Conservation (phyloP, 306 rosid species). For the Begonia loranthoides region DNA sequence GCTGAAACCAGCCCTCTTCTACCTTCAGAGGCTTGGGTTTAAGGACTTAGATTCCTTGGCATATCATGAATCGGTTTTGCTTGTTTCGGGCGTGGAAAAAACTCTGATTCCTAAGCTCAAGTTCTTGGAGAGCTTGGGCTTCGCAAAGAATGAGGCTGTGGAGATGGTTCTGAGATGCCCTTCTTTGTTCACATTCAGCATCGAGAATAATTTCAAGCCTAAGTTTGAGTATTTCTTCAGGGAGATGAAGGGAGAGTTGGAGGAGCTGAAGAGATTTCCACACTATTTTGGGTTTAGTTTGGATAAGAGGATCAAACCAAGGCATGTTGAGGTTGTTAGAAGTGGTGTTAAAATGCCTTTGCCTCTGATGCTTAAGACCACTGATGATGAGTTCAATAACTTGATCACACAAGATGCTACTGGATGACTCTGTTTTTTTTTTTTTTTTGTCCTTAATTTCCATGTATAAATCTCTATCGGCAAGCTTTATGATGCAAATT, state of each 20-base stretch:
- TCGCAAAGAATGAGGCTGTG: conserved; percentile 32
- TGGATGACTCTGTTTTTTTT: no score
- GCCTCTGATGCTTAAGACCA: conserved; percentile 67
- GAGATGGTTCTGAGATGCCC: conserved; percentile 72
- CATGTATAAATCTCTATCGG: no score
- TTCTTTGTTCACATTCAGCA: conserved; percentile 66
- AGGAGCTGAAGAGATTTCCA: conserved; percentile 66
- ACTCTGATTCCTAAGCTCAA: conserved; percentile 59
- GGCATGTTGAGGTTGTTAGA: conserved; percentile 42
- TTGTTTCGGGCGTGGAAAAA: conserved; percentile 70
- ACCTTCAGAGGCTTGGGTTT: conserved; percentile 67
- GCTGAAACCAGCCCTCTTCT: conserved; percentile 60
- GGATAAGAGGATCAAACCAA: conserved; percentile 85
- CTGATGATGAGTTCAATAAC: conserved; percentile 58
- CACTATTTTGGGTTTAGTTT: conserved; percentile 81
- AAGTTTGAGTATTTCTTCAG: conserved; percentile 46
- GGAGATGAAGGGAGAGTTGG: conserved; percentile 50
- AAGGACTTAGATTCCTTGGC: conserved; percentile 51
- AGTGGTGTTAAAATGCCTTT: conserved; percentile 42
- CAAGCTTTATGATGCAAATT: no score
- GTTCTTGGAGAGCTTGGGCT: conserved; percentile 48
- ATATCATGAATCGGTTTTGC: conserved; percentile 44
- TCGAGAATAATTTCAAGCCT: conserved; percentile 69
- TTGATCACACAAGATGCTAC: conserved; percentile 15
- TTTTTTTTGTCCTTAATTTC: neutral